phyloP scores from a whole-genome alignment of 2,329 filamentous ascomycete species.

The Ophiostoma ips region DNA sequence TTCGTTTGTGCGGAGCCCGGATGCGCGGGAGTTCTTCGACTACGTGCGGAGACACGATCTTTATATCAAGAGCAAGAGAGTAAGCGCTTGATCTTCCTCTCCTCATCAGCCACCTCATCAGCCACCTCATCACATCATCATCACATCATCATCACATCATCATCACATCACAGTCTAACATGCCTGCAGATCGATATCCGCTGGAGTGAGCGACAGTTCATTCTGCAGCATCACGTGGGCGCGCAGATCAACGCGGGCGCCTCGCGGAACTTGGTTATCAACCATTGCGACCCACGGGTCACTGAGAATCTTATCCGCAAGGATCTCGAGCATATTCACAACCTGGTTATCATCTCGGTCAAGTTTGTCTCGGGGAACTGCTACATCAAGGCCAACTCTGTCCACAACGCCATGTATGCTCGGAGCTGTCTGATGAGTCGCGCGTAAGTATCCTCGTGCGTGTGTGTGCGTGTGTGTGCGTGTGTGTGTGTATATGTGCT shows the following conservation, averaged over 20 bases:
- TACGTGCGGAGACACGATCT: slow-evolving; percentile 52
- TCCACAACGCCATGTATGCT: slow-evolving; percentile 62
- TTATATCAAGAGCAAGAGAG: slow-evolving; percentile 44
- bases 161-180: too few species aligned
- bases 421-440: slow-evolving; percentile 63
- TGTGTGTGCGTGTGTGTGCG: not conserved
- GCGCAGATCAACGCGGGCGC: slow-evolving; percentile 52
- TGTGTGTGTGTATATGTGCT: not conserved
- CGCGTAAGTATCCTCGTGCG: slow-evolving; percentile 24
- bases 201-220: slow-evolving; percentile 61
- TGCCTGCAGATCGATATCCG: slow-evolving; percentile 41
- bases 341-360: slow-evolving; percentile 56
- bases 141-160: too few species aligned
- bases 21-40: slow-evolving; percentile 50
- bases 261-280: slow-evolving; percentile 60
- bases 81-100: not conserved
- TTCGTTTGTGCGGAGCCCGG: slow-evolving; percentile 52
- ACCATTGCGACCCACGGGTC: slow-evolving; percentile 40
- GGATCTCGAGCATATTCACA: slow-evolving; percentile 73
- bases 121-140: too few species aligned
- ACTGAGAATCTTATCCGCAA: slow-evolving; percentile 52
- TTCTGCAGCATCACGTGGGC: slow-evolving; percentile 46
- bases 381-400: slow-evolving; percentile 62
- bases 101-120: too few species aligned
- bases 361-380: slow-evolving; percentile 44